A percentile compares a stretch with the other conserved stretches of the same genome.
Evolutionary conservation across 768 basidiomycete genomes (phyloP).

Genomic region (Cytidiella melzeri): DNA sequence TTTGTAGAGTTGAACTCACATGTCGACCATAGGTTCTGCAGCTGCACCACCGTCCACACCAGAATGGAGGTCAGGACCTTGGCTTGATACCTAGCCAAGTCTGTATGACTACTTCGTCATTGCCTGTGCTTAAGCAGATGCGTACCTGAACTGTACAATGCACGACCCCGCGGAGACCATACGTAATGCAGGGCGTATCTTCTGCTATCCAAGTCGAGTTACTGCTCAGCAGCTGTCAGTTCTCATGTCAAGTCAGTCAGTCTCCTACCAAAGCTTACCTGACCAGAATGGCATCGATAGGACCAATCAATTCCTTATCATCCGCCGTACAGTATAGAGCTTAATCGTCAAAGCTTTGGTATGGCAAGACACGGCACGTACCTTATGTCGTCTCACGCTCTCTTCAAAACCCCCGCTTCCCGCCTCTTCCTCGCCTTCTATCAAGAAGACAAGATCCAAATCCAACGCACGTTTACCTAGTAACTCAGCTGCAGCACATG

Average conservation of each 20-base stretch:
- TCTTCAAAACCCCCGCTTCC: slow-evolving; percentile 83
- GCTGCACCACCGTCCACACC: slow-evolving; percentile 90
- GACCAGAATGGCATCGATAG: slow-evolving; percentile 84
- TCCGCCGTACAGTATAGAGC: neutral
- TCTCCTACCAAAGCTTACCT: slow-evolving; percentile 39
- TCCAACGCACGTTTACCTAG: slow-evolving; percentile 67
- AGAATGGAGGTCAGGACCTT: slow-evolving; percentile 81
- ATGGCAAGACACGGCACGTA: no score
- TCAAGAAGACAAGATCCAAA: slow-evolving; percentile 82
- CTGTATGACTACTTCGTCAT: neutral
- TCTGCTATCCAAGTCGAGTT: slow-evolving; percentile 98
- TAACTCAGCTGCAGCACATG: slow-evolving; percentile 82
- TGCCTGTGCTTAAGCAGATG: neutral
- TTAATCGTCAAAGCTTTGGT: neutral
- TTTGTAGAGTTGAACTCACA: slow-evolving; percentile 51
- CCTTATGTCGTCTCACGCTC: slow-evolving; percentile 73
- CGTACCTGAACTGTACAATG: slow-evolving; percentile 74
- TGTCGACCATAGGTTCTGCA: slow-evolving; percentile 89
- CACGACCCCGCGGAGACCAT: slow-evolving; percentile 90
- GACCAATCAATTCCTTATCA: slow-evolving; percentile 72
- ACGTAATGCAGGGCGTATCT: slow-evolving; percentile 87
- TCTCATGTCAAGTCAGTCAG: neutral
- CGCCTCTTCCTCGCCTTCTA: slow-evolving; percentile 97
- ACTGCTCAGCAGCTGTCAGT: slow-evolving; percentile 31
- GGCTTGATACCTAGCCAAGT: slow-evolving; percentile 52